Evolutionary conservation across 2,329 filamentous ascomycete genomes (phyloP), one percentile per base, ranked within the genome.

Genomic region (Ceratocystis destructans): DNA sequence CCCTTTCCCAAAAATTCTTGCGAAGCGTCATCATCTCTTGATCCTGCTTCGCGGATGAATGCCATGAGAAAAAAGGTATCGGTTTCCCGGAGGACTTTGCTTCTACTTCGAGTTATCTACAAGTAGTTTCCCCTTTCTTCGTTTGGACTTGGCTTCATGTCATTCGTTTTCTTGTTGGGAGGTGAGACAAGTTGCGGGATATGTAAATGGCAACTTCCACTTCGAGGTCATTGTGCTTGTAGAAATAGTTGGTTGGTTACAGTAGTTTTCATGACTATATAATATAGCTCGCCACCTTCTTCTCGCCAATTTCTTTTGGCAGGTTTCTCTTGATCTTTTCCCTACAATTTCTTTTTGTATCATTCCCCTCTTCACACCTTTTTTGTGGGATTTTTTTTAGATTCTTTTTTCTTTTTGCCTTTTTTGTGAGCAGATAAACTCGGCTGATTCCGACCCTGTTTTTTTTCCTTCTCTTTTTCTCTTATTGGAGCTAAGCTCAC

Each of bases 401-500:
- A 45, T 45, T 57, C 25, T 63, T n/a, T 63, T 59, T 48, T 55
- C 10, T 44, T 46, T 15, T 33, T 41, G 37, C 37, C 37, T 62
- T 53, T 63, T 57, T 44, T 28, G 33, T 62, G 59, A 62, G 25
- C 22, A 57, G 53, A 57, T 25, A 57, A 57, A 62, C 59, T 62
- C 59, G 59, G 59, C 59, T 62, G 59, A 62, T 62, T 45, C 59
- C 59, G 59, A 62, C 59, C 59, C 46, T 37, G 45, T 57, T 62
- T 62, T 46, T 62, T 59, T 59, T 25, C 33, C 6, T 31, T 31
- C 53, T 59, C 64, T 62, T 46, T 37, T 59, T 20, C 53, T 59
- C 53, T 59, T 59, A 59, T 59, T 59, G 53, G 53, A 33, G 53
- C 53, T 59, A 59, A 59, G 53, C 53, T 59, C 53, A 59, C 53